Evolutionary conservation across 495 filamentous ascomycete genomes (phyloP).

Genomic region (Xylaria venustula): DNA sequence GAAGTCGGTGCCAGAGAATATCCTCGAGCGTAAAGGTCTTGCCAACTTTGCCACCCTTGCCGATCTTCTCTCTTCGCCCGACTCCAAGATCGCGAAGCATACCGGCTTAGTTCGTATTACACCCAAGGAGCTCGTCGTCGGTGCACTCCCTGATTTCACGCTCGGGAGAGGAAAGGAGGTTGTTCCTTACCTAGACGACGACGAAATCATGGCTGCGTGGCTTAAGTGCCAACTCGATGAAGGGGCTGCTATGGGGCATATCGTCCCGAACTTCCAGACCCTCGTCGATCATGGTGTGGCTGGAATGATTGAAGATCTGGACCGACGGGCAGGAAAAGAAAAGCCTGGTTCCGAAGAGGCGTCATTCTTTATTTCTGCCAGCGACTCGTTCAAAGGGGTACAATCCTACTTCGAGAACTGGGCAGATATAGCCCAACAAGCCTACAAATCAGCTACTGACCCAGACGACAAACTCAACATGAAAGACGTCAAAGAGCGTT

Average conservation of each 20-base stretch:
- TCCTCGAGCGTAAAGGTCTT: constrained; percentile 11
- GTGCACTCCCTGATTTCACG: constrained; percentile 13
- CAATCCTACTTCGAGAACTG: constrained; percentile 12
- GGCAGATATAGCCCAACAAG: background rate
- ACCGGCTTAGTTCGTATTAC: constrained; percentile 11
- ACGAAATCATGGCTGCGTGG: constrained; percentile 8
- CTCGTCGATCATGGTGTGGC: constrained; percentile 6
- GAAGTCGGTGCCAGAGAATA: constrained; percentile 4
- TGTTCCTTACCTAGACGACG: constrained; percentile 4
- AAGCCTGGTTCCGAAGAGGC: background rate
- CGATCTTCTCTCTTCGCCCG: constrained; percentile 11
- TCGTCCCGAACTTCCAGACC: constrained; percentile 14
- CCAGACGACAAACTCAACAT: constrained; percentile 1
- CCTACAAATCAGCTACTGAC: background rate
- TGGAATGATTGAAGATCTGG: background rate
- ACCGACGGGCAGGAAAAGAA: background rate
- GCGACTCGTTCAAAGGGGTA: constrained; percentile 7
- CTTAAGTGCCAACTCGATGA: constrained; percentile 8
- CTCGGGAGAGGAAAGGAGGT: constrained; percentile 15
- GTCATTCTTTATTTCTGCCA: constrained; percentile 5
- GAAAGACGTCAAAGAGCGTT: constrained; percentile 2
- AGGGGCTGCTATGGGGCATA: constrained; percentile 8
- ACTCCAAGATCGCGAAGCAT: constrained; percentile 3
- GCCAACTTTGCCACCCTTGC: constrained; percentile 8
- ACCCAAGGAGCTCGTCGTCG: constrained; percentile 10